Percentiles rank a stretch among this genome's conserved stretches.
These are phyloP conservation scores for Phytopythium vexans DNA, from an alignment of 352 stramenopile genomes.

Conservation along the genomic window DNA sequence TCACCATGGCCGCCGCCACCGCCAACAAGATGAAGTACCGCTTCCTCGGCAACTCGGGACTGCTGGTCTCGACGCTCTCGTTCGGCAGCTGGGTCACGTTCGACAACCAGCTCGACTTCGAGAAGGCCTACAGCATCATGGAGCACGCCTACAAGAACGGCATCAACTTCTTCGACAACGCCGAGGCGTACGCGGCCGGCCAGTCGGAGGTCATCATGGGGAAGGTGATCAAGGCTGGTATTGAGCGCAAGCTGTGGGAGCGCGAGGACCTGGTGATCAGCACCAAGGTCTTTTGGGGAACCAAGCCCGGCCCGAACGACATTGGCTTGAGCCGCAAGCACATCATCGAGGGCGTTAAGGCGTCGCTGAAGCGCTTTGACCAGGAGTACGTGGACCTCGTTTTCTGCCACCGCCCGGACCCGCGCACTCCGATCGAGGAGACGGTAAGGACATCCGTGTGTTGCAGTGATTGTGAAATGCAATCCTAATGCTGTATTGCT, in stretches of 20 bases:
- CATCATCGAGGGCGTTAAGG: slow-evolving; percentile 33
- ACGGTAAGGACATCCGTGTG: too few species aligned
- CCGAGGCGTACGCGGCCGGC: slow-evolving; percentile 43
- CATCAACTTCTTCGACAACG: slow-evolving; percentile 70
- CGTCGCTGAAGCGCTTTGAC: slow-evolving; percentile 35
- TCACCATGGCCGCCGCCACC: slow-evolving; percentile 18
- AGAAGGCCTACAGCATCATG: slow-evolving; percentile 52
- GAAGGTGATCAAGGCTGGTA: slow-evolving; percentile 36
- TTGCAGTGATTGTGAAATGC: too few species aligned
- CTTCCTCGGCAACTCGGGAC: slow-evolving; percentile 39
- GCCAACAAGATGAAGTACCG: slow-evolving; percentile 52
- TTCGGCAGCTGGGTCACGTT: slow-evolving; percentile 50
- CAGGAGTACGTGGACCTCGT: slow-evolving; percentile 51
- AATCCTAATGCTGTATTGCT: too few species aligned
- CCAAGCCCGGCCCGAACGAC: slow-evolving; percentile 21
- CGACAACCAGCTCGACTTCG: slow-evolving; percentile 39
- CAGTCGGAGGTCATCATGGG: slow-evolving; percentile 50
- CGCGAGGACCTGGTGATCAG: slow-evolving; percentile 59
- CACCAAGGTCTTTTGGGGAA: slow-evolving; percentile 64
- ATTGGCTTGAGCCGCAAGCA: slow-evolving; percentile 31
- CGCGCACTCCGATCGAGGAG: slow-evolving; percentile 49
- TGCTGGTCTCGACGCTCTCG: slow-evolving; percentile 46
- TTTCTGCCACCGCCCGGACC: slow-evolving; percentile 50
- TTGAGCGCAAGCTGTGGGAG: slow-evolving; percentile 34
- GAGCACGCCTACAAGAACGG: slow-evolving; percentile 43